Evolutionary conservation across 176 grass and related monocot species (phyloP).

Genomic region (Rhipidocladum racemiflorum): DNA sequence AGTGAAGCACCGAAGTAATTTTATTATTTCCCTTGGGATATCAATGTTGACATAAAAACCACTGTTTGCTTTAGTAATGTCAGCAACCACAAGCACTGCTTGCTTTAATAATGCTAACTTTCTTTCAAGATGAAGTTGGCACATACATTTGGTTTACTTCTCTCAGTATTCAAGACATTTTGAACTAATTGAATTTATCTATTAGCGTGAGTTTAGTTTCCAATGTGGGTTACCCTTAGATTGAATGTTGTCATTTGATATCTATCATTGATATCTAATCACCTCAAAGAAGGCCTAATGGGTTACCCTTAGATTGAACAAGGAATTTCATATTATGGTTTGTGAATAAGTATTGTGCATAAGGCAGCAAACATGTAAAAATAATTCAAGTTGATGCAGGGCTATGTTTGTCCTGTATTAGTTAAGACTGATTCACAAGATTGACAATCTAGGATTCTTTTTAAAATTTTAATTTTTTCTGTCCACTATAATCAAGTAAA

Average conservation of each 20-base stretch:
- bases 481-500: not conserved
- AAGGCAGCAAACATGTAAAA: not conserved
- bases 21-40: not conserved
- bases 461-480: not conserved
- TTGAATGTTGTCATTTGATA: not conserved
- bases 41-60: not conserved
- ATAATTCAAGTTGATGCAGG: not conserved
- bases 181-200: not conserved
- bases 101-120: not conserved
- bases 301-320: not conserved
- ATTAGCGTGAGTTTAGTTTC: not conserved
- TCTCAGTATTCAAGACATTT: not conserved
- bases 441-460: not conserved
- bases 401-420: not conserved
- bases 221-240: too few species aligned
- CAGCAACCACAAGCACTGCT: not conserved
- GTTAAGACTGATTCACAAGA: not conserved
- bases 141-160: not conserved
- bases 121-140: not conserved
- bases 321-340: not conserved
- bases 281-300: not conserved
- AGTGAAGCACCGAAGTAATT: not conserved
- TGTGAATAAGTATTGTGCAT: not conserved
- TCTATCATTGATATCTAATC: not conserved
- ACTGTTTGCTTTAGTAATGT: not conserved